Evolutionary conservation across 1,139 yeast genomes (phyloP).

Genomic region (Ashbya aceris): DNA sequence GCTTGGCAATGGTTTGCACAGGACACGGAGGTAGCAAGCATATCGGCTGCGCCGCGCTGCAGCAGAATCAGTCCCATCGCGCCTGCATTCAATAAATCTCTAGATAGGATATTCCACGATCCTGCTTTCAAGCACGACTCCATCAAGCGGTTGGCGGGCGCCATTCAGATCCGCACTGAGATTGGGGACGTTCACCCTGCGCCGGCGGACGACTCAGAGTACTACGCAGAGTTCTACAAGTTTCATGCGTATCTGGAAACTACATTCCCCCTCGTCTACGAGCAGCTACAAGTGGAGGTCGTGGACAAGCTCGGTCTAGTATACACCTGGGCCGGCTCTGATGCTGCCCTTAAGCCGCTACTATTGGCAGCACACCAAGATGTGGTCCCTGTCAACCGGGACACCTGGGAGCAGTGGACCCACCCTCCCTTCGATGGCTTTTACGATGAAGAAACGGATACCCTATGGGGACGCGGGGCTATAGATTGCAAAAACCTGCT

Average conservation of each 20-base stretch:
- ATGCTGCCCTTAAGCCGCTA: slow-evolving; percentile 47
- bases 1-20: too few species aligned
- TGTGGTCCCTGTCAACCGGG: slow-evolving; percentile 66
- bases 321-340: slow-evolving; percentile 55
- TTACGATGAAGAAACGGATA: slow-evolving; percentile 34
- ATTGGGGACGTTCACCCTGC: slow-evolving; percentile 13
- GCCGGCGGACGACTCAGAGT: slow-evolving; percentile 12
- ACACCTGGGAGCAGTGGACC: slow-evolving; percentile 50
- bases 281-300: slow-evolving; percentile 30
- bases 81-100: too few species aligned
- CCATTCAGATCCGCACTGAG: slow-evolving; percentile 19
- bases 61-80: too few species aligned
- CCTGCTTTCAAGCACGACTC: too few species aligned
- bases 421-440: slow-evolving; percentile 57
- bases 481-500: slow-evolving; percentile 53
- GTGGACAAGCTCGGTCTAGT: slow-evolving; percentile 61
- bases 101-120: too few species aligned
- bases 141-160: slow-evolving; percentile 8
- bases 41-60: too few species aligned
- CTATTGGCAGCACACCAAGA: slow-evolving; percentile 71
- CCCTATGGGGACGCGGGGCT: slow-evolving; percentile 57
- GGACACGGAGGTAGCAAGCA: too few species aligned
- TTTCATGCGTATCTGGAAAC: slow-evolving; percentile 45
- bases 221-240: slow-evolving; percentile 33
- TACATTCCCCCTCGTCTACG: slow-evolving; percentile 50